Evolutionary conservation across 257 asterid genomes (phyloP).

Genomic region (Forsythia suspensa): DNA sequence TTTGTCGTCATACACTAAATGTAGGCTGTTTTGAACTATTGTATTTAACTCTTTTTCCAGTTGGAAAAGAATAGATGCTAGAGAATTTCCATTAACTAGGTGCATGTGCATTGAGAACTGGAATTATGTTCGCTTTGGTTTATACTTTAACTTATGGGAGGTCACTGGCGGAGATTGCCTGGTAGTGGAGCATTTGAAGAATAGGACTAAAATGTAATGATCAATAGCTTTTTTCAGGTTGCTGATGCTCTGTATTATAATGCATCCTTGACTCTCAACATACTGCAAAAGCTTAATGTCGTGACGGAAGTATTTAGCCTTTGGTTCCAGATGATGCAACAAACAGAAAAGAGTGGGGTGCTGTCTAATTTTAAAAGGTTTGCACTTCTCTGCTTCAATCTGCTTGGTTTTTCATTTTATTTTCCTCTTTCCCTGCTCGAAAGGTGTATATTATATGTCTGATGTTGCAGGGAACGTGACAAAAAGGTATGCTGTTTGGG

Average conservation of each 20-base stretch:
- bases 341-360: conserved; percentile 76
- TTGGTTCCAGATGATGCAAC: conserved; percentile 94
- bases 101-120: too few species aligned
- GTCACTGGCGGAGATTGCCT: neutral
- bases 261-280: conserved; percentile 64
- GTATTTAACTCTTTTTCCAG: too few species aligned
- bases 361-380: conserved; percentile 81
- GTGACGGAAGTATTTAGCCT: conserved; percentile 86
- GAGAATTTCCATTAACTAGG: too few species aligned
- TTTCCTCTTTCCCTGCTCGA: too few species aligned
- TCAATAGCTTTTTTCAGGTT: conserved; percentile 48
- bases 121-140: neutral
- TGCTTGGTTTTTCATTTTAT: too few species aligned
- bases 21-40: too few species aligned
- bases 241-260: conserved; percentile 96
- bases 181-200: conserved; percentile 5
- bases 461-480: conserved; percentile 80
- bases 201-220: conserved; percentile 8
- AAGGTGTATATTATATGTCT: too few species aligned
- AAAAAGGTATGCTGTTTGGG: conserved; percentile 98
- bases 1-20: too few species aligned
- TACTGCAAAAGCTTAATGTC: conserved; percentile 84
- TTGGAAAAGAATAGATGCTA: too few species aligned
- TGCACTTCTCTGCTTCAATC: neutral
- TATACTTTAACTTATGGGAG: neutral